Evolutionary conservation across 371 early-diverging fungal genomes (phyloP).

Genomic region (Nematocida ausubeli): DNA sequence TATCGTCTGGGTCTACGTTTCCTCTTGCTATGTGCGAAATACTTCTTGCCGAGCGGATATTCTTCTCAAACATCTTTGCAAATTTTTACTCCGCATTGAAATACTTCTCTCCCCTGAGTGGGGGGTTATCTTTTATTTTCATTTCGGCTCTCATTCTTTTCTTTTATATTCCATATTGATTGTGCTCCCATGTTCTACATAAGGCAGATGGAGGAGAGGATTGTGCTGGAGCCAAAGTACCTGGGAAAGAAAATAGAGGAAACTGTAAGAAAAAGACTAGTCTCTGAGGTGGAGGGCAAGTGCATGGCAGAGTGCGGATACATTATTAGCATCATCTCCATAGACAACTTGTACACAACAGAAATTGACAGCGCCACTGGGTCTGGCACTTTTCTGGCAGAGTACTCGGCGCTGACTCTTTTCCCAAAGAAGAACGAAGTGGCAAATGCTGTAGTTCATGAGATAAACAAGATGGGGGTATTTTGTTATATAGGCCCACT

Average conservation of each 20-base stretch:
- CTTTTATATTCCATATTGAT: constrained; percentile 28
- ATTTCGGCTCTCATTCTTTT: constrained; percentile 17
- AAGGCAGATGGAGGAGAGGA: constrained; percentile 59
- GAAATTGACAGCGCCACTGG: constrained; percentile 69
- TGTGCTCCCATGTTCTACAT: constrained; percentile 64
- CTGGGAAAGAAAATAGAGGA: constrained; percentile 63
- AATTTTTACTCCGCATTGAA: constrained; percentile 46
- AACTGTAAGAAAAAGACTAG: constrained; percentile 57
- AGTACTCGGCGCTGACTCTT: constrained; percentile 89
- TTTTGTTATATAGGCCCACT: constrained; percentile 92
- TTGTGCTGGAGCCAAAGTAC: constrained; percentile 63
- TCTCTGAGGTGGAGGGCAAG: constrained; percentile 66
- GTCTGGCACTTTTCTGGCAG: constrained; percentile 80
- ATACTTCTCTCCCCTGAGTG: constrained; percentile 6
- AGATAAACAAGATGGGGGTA: constrained; percentile 91
- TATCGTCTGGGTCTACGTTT: neutral
- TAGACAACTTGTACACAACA: constrained; percentile 62
- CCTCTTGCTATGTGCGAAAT: neutral
- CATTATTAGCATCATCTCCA: constrained; percentile 62
- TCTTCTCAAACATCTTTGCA: constrained; percentile 51
- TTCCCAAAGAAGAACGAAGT: constrained; percentile 93
- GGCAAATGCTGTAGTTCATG: constrained; percentile 83
- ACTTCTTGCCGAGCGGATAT: neutral
- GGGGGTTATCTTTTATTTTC: neutral
- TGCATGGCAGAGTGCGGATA: constrained; percentile 64